These are phyloP conservation scores for Phytophthora podocarpi DNA, from an alignment of 352 stramenopile genomes.

Conservation along the genomic window DNA sequence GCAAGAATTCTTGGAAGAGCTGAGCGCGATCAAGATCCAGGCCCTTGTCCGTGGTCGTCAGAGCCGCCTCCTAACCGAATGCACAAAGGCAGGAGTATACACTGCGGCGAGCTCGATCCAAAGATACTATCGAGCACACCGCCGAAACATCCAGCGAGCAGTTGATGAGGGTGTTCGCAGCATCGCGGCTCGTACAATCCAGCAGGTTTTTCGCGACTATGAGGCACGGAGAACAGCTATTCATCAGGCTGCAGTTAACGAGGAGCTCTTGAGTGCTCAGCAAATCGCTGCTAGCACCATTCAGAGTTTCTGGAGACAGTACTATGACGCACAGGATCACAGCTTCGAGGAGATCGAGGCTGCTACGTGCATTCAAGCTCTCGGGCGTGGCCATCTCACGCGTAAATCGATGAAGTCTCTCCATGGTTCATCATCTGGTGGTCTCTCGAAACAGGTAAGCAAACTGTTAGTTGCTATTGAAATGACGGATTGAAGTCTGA, in stretches of 20 bases:
- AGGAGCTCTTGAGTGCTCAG: slow-evolving; percentile 51
- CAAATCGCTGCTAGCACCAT: slow-evolving; percentile 60
- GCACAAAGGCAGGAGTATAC: slow-evolving; percentile 43
- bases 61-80: slow-evolving; percentile 55
- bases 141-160: neutral
- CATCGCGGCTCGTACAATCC: slow-evolving; percentile 58
- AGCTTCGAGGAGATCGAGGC: slow-evolving; percentile 51
- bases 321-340: slow-evolving; percentile 21
- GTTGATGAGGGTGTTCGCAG: slow-evolving; percentile 42
- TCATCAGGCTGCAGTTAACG: slow-evolving; percentile 35
- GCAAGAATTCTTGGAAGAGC: slow-evolving; percentile 48
- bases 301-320: slow-evolving; percentile 53
- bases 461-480: too few relatives aligned
- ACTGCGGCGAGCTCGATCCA: slow-evolving; percentile 61
- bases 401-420: slow-evolving; percentile 60
- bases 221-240: slow-evolving; percentile 14
- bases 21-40: slow-evolving; percentile 67
- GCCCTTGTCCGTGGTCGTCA: slow-evolving; percentile 65
- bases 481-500: neutral
- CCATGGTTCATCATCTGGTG: slow-evolving; percentile 20
- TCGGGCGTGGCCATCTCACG: slow-evolving; percentile 57
- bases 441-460: slow-evolving; percentile 30
- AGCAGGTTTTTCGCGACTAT: slow-evolving; percentile 46
- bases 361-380: slow-evolving; percentile 73
- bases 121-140: slow-evolving; percentile 39